Evolutionary conservation across 2,329 filamentous ascomycete species (phyloP).

Genomic region (Chaetomiaceae sp.): DNA sequence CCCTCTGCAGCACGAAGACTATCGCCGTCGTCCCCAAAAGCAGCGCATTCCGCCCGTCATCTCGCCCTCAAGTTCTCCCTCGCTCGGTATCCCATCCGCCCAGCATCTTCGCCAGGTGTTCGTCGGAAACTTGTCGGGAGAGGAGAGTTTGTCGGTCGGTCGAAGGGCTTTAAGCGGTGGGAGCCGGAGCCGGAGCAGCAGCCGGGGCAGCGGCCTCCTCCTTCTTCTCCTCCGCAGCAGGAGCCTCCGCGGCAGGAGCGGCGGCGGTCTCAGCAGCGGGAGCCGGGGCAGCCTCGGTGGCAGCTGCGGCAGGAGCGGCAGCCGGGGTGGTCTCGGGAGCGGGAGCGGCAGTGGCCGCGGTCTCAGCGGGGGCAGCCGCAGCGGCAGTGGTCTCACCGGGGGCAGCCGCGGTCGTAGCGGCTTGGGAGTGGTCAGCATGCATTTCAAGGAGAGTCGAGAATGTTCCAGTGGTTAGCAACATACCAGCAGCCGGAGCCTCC

Average conservation of each 20-base stretch:
- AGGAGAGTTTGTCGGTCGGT: not conserved
- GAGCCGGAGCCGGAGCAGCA: not conserved
- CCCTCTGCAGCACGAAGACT: constrained; percentile 4
- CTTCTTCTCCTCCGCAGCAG: constrained; percentile 2
- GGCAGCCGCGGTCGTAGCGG: constrained; percentile 23
- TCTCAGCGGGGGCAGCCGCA: constrained; percentile 24
- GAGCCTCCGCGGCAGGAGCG: constrained; percentile 15
- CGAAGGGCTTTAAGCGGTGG: constrained; percentile 10
- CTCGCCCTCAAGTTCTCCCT: not conserved
- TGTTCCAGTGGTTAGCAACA: constrained; percentile 17
- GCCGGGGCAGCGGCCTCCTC: constrained; percentile 7
- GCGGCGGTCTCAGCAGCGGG: constrained; percentile 2
- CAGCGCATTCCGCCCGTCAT: not conserved
- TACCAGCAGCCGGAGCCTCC: constrained; percentile 22
- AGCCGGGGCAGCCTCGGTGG: constrained; percentile 14
- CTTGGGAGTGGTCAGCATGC: not conserved
- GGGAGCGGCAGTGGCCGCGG: constrained; percentile 22
- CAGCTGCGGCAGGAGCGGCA: not conserved
- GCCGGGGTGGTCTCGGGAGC: constrained; percentile 12
- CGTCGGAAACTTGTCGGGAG: not conserved
- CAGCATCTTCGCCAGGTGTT: not conserved
- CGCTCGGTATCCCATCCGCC: not conserved
- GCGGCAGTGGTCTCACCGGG: constrained; percentile 4
- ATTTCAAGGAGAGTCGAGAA: not conserved
- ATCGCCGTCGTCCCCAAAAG: constrained; percentile 4